A percentile compares a stretch with the other conserved stretches of the same genome.
phyloP scores from a whole-genome alignment of 441 rosid genomes.

The Gossypium aridum region DNA sequence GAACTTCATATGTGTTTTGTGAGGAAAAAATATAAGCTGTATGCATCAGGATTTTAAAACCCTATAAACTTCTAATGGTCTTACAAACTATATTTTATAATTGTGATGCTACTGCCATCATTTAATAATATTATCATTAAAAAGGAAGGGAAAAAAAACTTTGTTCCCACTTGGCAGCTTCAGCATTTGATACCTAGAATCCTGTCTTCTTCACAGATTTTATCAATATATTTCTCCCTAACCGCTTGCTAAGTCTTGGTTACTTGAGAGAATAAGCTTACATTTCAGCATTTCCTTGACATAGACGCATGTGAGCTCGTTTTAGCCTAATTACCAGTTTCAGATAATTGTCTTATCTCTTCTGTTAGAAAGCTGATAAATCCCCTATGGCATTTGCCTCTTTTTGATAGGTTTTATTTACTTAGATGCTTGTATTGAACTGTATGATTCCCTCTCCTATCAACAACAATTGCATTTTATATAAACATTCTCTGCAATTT shows the following conservation, averaged over 20 bases:
- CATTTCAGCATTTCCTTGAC: background rate
- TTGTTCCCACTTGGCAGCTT: background rate
- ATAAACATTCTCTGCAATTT: background rate
- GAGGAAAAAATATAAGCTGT: background rate
- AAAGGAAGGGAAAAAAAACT: background rate
- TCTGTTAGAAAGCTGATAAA: no score
- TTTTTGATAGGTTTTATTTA: background rate
- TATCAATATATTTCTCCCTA: background rate
- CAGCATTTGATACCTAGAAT: background rate
- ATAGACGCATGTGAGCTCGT: background rate
- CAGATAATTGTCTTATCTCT: no score
- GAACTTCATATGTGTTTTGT: background rate
- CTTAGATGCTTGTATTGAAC: background rate
- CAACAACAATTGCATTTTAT: background rate
- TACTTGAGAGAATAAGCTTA: background rate
- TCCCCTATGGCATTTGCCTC: no score
- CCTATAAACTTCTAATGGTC: background rate
- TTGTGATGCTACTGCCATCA: background rate
- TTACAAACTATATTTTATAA: background rate
- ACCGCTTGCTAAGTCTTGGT: background rate
- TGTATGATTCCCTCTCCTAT: background rate
- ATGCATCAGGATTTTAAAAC: background rate
- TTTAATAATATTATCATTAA: background rate
- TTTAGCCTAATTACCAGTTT: background rate
- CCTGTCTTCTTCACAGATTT: background rate